Conservation (phyloP, 2,329 filamentous ascomycete species). For the Alternaria alternata region DNA sequence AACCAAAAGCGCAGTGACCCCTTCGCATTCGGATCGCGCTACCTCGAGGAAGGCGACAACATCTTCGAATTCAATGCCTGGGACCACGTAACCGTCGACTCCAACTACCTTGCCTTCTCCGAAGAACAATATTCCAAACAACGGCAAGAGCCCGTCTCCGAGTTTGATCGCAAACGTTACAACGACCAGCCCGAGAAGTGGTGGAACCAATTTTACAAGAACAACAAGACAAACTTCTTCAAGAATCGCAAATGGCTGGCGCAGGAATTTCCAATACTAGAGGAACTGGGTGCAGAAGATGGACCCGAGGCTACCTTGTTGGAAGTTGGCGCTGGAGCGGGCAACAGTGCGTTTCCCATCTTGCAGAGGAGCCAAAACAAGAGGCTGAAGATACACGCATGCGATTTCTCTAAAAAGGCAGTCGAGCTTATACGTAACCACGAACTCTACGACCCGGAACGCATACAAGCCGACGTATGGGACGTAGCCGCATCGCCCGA, state of each 20-base stretch:
- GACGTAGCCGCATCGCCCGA: slow-evolving; percentile 69
- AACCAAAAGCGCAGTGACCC: slow-evolving; percentile 90
- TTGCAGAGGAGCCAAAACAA: slow-evolving; percentile 84
- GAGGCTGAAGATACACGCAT: slow-evolving; percentile 84
- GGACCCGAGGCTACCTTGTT: slow-evolving; percentile 76
- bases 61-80: slow-evolving; percentile 98
- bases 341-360: slow-evolving; percentile 95
- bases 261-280: slow-evolving; percentile 93
- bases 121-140: slow-evolving; percentile 86
- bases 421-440: slow-evolving; percentile 90
- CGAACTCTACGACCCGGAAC: slow-evolving; percentile 74
- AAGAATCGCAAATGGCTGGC: slow-evolving; percentile 97
- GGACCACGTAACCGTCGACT: slow-evolving; percentile 96
- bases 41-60: slow-evolving; percentile 82
- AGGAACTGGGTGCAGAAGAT: slow-evolving; percentile 73
- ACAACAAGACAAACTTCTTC: slow-evolving; percentile 97
- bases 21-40: slow-evolving; percentile 93
- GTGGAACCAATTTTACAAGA: slow-evolving; percentile 99
- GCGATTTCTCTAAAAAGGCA: slow-evolving; percentile 94
- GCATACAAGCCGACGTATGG: slow-evolving; percentile 93
- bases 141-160: slow-evolving; percentile 83
- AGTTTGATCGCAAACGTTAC: slow-evolving; percentile 92
- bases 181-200: slow-evolving; percentile 91
- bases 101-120: slow-evolving; percentile 84
- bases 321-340: slow-evolving; percentile 93